phyloP scores from a whole-genome alignment of 1,139 yeast species.

The Meyerozyma guilliermondii region DNA sequence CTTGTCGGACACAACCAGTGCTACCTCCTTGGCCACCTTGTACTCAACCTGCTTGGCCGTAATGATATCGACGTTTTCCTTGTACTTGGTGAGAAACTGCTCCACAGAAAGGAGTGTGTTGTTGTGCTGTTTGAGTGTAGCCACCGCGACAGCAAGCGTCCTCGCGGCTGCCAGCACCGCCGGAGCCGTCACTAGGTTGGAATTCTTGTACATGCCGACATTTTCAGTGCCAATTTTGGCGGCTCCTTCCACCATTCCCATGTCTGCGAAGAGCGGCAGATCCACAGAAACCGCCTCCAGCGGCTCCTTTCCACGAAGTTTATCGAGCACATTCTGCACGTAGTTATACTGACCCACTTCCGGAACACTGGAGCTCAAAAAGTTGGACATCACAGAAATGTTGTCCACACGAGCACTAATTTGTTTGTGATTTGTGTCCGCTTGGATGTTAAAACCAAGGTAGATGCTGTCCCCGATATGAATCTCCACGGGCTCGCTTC shows the following conservation, averaged over 20 bases:
- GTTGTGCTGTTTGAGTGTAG: conserved; percentile 35
- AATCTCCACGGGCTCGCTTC: conserved; percentile 59
- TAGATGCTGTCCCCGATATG: conserved; percentile 76
- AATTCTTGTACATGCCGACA: conserved; percentile 60
- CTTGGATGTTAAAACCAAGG: conserved; percentile 87
- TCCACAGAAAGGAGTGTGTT: conserved; percentile 27
- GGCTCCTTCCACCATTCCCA: conserved; percentile 49
- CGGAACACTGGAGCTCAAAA: background rate
- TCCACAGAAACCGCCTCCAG: conserved; percentile 1
- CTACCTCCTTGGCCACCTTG: conserved; percentile 17
- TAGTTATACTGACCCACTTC: conserved; percentile 9
- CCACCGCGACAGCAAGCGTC: conserved; percentile 22
- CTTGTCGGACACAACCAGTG: background rate
- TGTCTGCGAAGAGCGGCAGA: background rate
- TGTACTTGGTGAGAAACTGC: conserved; percentile 26
- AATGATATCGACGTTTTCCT: conserved; percentile 21
- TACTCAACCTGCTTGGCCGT: conserved; percentile 23
- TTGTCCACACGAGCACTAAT: conserved; percentile 78
- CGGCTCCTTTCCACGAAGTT: background rate
- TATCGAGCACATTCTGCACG: conserved; percentile 3
- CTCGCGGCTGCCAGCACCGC: conserved; percentile 40
- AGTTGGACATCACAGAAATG: conserved; percentile 50
- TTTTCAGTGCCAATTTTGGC: conserved; percentile 57
- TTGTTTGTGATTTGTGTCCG: conserved; percentile 76
- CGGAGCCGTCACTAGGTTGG: conserved; percentile 53